A percentile compares a stretch with the other conserved stretches of the same genome.
These are phyloP conservation scores for Erigeron philadelphicus DNA, from an alignment of 140 eudicot species.

Conservation along the genomic window DNA sequence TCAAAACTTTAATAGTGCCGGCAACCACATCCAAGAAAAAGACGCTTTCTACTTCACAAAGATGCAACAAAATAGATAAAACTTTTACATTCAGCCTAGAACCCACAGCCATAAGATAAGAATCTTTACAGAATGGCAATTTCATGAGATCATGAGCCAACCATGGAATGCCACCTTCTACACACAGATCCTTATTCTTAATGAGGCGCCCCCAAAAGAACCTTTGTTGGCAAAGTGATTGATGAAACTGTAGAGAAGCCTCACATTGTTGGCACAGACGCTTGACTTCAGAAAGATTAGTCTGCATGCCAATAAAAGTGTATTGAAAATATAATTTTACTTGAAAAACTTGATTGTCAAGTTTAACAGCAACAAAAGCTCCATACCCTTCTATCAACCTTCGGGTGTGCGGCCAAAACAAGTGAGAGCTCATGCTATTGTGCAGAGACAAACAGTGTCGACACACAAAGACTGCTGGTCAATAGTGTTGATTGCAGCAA, in stretches of 20 bases:
- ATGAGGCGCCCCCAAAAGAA: conserved; percentile 71
- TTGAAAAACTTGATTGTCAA: conserved; percentile 58
- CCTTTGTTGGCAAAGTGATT: conserved; percentile 71
- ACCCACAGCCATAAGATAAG: conserved; percentile 52
- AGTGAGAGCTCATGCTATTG: conserved; percentile 73
- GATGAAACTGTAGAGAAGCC: conserved; percentile 85
- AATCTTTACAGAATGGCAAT: conserved; percentile 34
- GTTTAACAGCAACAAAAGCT: conserved; percentile 66
- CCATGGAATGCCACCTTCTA: conserved; percentile 76
- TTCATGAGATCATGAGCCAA: conserved; percentile 67
- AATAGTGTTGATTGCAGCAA: conserved; percentile 69
- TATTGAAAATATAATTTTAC: conserved; percentile 41
- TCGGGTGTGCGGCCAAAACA: conserved; percentile 62
- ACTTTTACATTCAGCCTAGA: conserved; percentile 78
- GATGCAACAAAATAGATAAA: conserved; percentile 70
- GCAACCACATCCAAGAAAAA: conserved; percentile 94
- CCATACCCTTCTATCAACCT: conserved; percentile 68
- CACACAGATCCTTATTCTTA: conserved; percentile 82
- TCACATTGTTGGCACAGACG: conserved; percentile 80
- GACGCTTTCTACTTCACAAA: conserved; percentile 84
- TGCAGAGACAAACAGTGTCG: conserved; percentile 60
- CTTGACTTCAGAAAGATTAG: conserved; percentile 50
- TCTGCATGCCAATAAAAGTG: conserved; percentile 19
- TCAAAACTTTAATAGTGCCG: conserved; percentile 56
- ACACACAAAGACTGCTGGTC: conserved; percentile 62